Conservation (phyloP, 192 early-diverging fungal species). For the Radiomyces spectabilis region DNA sequence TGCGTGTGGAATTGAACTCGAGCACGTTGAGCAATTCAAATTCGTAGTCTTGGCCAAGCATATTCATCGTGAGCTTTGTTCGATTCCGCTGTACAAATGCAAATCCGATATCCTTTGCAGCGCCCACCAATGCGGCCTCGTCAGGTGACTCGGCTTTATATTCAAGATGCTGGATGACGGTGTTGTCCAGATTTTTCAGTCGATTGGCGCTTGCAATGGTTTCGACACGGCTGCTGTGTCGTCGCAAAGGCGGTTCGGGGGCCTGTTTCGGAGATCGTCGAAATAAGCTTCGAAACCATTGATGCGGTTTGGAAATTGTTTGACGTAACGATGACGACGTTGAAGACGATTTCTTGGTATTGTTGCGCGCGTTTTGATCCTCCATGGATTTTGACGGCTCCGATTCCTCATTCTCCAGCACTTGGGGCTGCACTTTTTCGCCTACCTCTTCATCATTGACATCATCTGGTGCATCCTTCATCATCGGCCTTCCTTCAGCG, state of each 20-base stretch:
- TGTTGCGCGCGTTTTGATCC: too few species aligned
- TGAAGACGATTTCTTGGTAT: background rate
- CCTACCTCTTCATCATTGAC: conserved; percentile 25
- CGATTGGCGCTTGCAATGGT: too few species aligned
- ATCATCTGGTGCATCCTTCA: conserved; percentile 19
- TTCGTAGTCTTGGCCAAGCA: conserved; percentile 55
- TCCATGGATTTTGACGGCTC: too few species aligned
- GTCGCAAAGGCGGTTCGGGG: too few species aligned
- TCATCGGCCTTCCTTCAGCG: conserved; percentile 39
- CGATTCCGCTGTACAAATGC: conserved; percentile 54
- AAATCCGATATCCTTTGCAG: conserved; percentile 73
- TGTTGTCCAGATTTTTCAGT: conserved; percentile 19
- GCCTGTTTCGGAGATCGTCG: too few species aligned
- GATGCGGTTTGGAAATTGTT: too few species aligned
- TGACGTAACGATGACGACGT: background rate
- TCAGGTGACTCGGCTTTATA: conserved; percentile 80
- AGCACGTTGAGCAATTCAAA: conserved; percentile 84
- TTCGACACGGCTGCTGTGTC: too few species aligned
- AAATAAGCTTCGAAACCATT: too few species aligned
- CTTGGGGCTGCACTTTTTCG: too few species aligned
- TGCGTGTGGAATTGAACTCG: conserved; percentile 94
- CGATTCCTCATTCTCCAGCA: too few species aligned
- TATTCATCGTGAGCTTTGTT: conserved; percentile 52
- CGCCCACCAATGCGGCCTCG: conserved; percentile 74
- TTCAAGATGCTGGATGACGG: conserved; percentile 23